Conservation (phyloP, 108 stramenopile species). For the Pseudonitzschia multistriata region DNA sequence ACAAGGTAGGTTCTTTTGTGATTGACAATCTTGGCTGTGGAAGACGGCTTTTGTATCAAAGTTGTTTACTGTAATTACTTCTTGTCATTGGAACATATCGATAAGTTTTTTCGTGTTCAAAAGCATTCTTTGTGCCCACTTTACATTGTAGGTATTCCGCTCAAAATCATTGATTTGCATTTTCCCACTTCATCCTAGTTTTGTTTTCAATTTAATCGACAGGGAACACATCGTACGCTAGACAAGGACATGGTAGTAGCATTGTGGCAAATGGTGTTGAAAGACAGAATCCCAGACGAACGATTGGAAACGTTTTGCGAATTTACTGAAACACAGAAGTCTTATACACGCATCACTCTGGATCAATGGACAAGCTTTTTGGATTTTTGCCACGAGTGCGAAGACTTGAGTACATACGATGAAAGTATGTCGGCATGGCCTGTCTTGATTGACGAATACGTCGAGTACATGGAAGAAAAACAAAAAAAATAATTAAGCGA, state of each 20-base stretch:
- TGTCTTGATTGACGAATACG: constrained; percentile 83
- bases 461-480: constrained; percentile 71
- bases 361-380: constrained; percentile 89
- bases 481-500: constrained; percentile 35
- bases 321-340: constrained; percentile 46
- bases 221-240: constrained; percentile 89
- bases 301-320: constrained; percentile 74
- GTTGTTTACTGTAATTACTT: too few relatives aligned
- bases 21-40: not conserved
- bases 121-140: too few relatives aligned
- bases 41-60: too few relatives aligned
- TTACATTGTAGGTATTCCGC: too few relatives aligned
- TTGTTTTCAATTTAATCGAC: constrained; percentile 87
- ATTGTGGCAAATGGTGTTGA: constrained; percentile 68
- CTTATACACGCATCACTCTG: constrained; percentile 72
- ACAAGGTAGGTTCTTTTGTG: constrained; percentile 51
- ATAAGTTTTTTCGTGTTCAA: too few relatives aligned
- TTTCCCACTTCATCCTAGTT: constrained; percentile 42
- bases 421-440: constrained; percentile 83
- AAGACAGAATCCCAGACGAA: constrained; percentile 35
- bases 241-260: constrained; percentile 88
- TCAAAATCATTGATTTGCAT: not conserved
- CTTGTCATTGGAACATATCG: too few relatives aligned
- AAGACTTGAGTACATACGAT: constrained; percentile 71
- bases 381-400: constrained; percentile 79